phyloP scores from a whole-genome alignment of 192 early-diverging fungal genomes.

The Spizellomyces punctatus region DNA sequence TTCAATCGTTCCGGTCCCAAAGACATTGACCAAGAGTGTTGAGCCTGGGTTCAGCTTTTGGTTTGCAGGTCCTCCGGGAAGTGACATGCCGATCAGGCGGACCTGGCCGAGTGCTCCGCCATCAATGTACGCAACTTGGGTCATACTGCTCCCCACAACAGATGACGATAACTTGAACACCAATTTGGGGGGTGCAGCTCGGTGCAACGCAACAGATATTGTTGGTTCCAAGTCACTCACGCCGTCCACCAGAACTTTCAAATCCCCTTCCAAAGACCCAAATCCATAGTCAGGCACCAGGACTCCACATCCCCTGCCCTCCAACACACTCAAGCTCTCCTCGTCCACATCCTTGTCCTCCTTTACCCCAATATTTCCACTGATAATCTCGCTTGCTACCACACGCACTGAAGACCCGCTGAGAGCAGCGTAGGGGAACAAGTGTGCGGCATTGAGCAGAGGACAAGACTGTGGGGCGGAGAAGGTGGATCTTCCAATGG shows the following conservation, averaged over 20 bases:
- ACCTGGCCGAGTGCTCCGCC: no score
- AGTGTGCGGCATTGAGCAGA: neutral
- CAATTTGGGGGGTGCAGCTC: neutral
- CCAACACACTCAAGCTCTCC: no score
- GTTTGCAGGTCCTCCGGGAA: no score
- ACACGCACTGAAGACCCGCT: neutral
- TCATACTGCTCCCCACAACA: no score
- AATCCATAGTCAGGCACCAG: no score
- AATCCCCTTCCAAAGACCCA: no score
- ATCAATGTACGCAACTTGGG: no score
- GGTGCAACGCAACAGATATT: neutral
- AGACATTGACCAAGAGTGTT: conserved; percentile 7
- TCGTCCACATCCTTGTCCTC: no score
- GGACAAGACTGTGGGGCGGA: conserved; percentile 2
- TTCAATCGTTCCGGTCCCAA: neutral
- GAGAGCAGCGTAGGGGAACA: conserved; percentile 3
- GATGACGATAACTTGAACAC: neutral
- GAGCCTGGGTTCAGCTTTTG: neutral
- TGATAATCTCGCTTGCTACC: neutral
- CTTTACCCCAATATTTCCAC: neutral
- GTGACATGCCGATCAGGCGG: no score
- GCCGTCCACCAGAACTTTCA: neutral
- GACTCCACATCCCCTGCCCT: no score
- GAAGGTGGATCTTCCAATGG: neutral
- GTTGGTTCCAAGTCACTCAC: neutral